phyloP scores from a whole-genome alignment of 768 basidiomycete species.

The Naganishia friedmannii region DNA sequence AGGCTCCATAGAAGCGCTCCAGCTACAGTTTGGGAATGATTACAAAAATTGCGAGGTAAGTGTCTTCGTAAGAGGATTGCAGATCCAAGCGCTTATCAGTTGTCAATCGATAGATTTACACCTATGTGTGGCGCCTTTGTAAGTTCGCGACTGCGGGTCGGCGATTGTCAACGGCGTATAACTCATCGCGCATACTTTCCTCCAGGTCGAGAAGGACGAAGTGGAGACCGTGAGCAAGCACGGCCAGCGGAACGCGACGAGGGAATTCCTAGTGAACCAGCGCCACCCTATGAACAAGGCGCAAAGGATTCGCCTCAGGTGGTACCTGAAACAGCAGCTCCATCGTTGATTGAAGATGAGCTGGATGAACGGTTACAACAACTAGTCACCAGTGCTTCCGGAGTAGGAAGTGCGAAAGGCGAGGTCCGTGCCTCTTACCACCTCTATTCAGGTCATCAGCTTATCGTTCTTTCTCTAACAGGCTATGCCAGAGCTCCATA shows the following conservation, averaged over 20 bases:
- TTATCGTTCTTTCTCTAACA: slow-evolving; percentile 46
- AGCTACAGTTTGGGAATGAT: slow-evolving; percentile 1
- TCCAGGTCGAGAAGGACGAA: neutral
- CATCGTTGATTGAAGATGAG: slow-evolving; percentile 62
- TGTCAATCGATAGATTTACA: slow-evolving; percentile 24
- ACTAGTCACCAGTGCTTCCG: slow-evolving; percentile 75
- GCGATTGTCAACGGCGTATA: neutral
- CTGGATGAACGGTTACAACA: slow-evolving; percentile 77
- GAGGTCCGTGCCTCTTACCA: slow-evolving; percentile 8
- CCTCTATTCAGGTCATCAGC: neutral
- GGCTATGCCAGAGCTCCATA: slow-evolving; percentile 88
- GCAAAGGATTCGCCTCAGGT: slow-evolving; percentile 6
- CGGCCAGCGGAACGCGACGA: slow-evolving; percentile 4
- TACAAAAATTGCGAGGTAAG: slow-evolving; percentile 25
- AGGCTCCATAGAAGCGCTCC: slow-evolving; percentile 5
- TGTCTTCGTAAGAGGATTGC: slow-evolving; percentile 18
- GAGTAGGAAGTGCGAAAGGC: slow-evolving; percentile 26
- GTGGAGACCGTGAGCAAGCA: slow-evolving; percentile 28
- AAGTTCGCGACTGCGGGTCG: neutral
- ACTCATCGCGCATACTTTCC: neutral
- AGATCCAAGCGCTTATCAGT: neutral
- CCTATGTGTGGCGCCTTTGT: slow-evolving; percentile 40
- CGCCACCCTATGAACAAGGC: neutral
- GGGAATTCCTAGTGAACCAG: neutral
- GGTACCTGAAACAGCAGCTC: slow-evolving; percentile 31